These are phyloP conservation scores for Fragilariopsis cylindrus DNA, from an alignment of 108 stramenopile species.

Conservation along the genomic window DNA sequence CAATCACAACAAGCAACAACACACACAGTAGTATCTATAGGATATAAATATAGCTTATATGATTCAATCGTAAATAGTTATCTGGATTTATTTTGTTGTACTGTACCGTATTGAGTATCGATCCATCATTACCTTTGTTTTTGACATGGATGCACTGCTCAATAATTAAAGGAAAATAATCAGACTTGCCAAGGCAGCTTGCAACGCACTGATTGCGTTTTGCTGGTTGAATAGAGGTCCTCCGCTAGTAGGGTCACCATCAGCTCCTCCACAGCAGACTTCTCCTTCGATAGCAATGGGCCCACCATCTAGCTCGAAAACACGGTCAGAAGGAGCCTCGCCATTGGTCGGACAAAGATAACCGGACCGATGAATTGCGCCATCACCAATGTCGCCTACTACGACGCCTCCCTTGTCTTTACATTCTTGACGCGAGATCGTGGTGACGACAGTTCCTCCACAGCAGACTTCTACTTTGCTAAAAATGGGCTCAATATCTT, in stretches of 20 bases:
- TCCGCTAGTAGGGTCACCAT: not conserved
- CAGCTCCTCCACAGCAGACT: conserved; percentile 21
- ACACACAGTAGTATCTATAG: no score
- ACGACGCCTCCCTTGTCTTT: conserved; percentile 14
- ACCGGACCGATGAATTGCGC: not conserved
- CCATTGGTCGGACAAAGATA: conserved; percentile 29
- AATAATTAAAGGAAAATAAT: no score
- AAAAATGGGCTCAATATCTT: conserved; percentile 21
- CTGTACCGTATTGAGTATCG: no score
- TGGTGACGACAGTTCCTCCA: conserved; percentile 10
- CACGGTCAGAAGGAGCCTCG: conserved; percentile 9
- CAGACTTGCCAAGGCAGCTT: no score
- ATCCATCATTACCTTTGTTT: no score
- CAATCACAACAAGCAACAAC: no score
- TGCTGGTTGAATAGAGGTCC: conserved; percentile 23
- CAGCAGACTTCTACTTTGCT: conserved; percentile 24
- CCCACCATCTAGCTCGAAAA: conserved; percentile 3
- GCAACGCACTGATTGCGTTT: not conserved
- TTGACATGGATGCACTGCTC: no score
- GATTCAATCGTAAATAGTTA: no score
- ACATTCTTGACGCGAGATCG: conserved; percentile 17
- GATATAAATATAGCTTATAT: no score
- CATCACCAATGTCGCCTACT: conserved; percentile 32
- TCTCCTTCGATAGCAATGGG: conserved; percentile 28
- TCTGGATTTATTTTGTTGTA: no score